Evolutionary conservation across 2,329 filamentous ascomycete genomes (phyloP).

Genomic region (Fusarium coicis): DNA sequence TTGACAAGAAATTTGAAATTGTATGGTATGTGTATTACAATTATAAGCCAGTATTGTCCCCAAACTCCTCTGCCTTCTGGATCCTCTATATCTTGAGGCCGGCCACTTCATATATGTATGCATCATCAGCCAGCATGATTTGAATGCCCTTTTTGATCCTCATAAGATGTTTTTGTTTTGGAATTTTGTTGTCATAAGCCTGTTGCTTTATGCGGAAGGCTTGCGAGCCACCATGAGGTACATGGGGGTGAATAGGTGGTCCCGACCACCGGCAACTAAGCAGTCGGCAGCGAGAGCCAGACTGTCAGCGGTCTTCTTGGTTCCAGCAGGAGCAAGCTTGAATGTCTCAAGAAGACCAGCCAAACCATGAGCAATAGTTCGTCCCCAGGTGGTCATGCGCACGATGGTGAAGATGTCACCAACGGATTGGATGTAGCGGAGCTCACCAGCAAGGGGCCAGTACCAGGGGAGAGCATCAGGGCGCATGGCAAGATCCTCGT

Average conservation of each 20-base stretch:
- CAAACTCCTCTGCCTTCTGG: slow-evolving; percentile 33
- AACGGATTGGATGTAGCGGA: slow-evolving; percentile 82
- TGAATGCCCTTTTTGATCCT: slow-evolving; percentile 22
- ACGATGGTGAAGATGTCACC: slow-evolving; percentile 85
- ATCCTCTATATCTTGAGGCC: slow-evolving; percentile 28
- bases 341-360: slow-evolving; percentile 81
- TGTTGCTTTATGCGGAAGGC: slow-evolving; percentile 58
- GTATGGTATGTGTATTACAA: slow-evolving; percentile 43
- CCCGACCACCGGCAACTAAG: slow-evolving; percentile 84
- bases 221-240: slow-evolving; percentile 96
- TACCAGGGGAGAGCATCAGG: slow-evolving; percentile 88
- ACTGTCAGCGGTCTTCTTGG: slow-evolving; percentile 94
- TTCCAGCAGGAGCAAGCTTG: slow-evolving; percentile 80
- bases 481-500: slow-evolving; percentile 87
- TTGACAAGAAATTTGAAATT: slow-evolving; percentile 16
- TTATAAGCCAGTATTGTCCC: slow-evolving; percentile 43
- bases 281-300: slow-evolving; percentile 84
- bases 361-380: slow-evolving; percentile 78
- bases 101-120: slow-evolving; percentile 36
- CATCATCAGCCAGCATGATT: slow-evolving; percentile 32
- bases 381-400: slow-evolving; percentile 88
- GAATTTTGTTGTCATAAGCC: slow-evolving; percentile 14
- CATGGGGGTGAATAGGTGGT: slow-evolving; percentile 98
- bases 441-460: slow-evolving; percentile 87
- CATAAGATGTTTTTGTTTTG: slow-evolving; percentile 23